Percentiles rank a stretch among this genome's conserved stretches.
Evolutionary conservation across 2,329 filamentous ascomycete genomes (phyloP).

Genomic region (Torrubiella hemipterigena): DNA sequence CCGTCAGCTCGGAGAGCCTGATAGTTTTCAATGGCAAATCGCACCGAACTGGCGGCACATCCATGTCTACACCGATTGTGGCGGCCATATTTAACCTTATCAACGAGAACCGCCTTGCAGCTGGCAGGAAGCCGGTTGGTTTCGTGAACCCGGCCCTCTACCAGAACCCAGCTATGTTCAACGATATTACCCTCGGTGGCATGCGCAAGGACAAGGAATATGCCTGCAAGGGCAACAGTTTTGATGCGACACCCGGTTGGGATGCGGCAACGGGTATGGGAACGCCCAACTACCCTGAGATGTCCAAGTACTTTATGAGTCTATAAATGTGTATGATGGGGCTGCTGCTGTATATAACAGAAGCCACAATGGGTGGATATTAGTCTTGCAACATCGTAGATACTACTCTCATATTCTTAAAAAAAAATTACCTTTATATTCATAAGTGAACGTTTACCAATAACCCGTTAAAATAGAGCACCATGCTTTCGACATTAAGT

Average conservation of each 20-base stretch:
- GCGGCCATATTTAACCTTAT: conserved; percentile 8
- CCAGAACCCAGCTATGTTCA: conserved; percentile 1
- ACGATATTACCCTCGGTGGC: conserved; percentile 3
- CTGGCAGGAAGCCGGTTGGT: conserved; percentile 24
- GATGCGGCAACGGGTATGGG: conserved; percentile 3
- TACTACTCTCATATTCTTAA: too few relatives aligned
- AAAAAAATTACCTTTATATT: too few relatives aligned
- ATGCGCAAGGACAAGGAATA: conserved; percentile 3
- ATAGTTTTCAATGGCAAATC: conserved; percentile 20
- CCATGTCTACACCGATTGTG: conserved; percentile 7
- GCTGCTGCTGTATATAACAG: too few relatives aligned
- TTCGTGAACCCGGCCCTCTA: conserved; percentile 13
- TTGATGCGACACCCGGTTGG: conserved; percentile 2
- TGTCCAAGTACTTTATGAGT: too few relatives aligned
- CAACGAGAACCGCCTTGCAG: conserved; percentile 6
- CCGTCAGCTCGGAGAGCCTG: conserved; percentile 31
- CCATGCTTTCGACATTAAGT: too few relatives aligned
- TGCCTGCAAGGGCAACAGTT: neutral
- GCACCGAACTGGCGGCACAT: conserved; percentile 5
- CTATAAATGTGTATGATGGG: too few relatives aligned
- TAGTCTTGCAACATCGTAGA: too few relatives aligned
- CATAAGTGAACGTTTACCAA: too few relatives aligned
- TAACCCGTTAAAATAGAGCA: too few relatives aligned
- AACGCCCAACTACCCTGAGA: conserved; percentile 4
- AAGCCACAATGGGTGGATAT: too few relatives aligned